Evolutionary conservation across 2,329 filamentous ascomycete genomes (phyloP).

Genomic region (Xylariales sp.): DNA sequence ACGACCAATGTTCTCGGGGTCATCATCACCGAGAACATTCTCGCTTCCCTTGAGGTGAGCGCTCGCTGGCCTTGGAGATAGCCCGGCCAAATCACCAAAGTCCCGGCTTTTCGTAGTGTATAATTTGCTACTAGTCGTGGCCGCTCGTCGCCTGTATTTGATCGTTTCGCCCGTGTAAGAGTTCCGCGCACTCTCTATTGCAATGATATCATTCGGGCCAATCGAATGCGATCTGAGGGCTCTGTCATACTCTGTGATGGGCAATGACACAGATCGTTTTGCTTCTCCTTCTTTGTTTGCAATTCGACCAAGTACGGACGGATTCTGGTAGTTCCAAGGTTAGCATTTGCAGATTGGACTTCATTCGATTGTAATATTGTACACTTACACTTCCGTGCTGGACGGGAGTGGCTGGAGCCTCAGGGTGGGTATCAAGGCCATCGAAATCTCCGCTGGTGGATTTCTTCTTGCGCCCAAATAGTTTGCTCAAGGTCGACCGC

Average conservation of each 20-base stretch:
- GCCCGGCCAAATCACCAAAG: conserved; percentile 44
- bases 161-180: conserved; percentile 44
- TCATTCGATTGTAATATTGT: no score
- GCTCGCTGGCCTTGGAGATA: conserved; percentile 60
- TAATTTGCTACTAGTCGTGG: conserved; percentile 35
- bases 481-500: conserved; percentile 48
- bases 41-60: conserved; percentile 47
- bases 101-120: conserved; percentile 31
- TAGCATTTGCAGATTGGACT: no score
- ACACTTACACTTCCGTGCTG: conserved; percentile 48
- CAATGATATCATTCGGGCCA: conserved; percentile 49
- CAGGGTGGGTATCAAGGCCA: conserved; percentile 20
- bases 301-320: conserved; percentile 28
- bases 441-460: conserved; percentile 25
- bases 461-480: conserved; percentile 58
- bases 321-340: conserved; percentile 29
- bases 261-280: conserved; percentile 55
- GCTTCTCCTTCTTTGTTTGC: conserved; percentile 30
- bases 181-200: conserved; percentile 49
- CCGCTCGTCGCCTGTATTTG: conserved; percentile 33
- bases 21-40: conserved; percentile 30
- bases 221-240: conserved; percentile 59
- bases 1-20: conserved; percentile 54
- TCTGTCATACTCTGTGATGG: conserved; percentile 56
- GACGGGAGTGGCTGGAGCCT: conserved; percentile 19